A percentile compares a stretch with the other conserved stretches of the same genome.
Conservation (phyloP, 345 rosid genomes). For the Ceriops decandra region DNA sequence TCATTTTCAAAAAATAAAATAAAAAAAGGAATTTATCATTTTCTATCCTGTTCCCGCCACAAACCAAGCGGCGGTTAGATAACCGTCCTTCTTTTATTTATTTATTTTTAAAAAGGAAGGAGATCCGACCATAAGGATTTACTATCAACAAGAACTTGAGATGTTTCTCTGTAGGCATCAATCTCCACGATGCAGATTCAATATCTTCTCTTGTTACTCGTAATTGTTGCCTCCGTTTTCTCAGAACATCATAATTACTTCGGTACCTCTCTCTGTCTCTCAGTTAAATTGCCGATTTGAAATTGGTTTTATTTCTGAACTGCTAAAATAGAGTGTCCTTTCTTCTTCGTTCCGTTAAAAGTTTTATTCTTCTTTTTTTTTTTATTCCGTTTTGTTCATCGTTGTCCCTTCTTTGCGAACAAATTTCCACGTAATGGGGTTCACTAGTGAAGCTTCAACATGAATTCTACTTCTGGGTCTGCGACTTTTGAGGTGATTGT, state of each 20-base stretch:
- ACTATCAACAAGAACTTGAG: background rate
- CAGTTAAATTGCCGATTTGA: no score
- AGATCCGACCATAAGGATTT: no score
- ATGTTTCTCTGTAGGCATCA: background rate
- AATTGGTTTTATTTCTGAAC: background rate
- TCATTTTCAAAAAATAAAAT: no score
- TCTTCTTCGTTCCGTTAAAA: background rate
- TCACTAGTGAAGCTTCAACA: no score
- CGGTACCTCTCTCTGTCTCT: background rate
- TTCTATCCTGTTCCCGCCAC: slow-evolving; percentile 7
- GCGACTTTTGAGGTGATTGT: no score
- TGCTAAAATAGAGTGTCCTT: no score
- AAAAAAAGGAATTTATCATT: no score
- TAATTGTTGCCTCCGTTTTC: background rate
- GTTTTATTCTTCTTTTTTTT: no score
- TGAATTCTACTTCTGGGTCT: no score
- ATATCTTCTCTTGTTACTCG: slow-evolving; percentile 2
- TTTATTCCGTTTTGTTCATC: no score
- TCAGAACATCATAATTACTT: slow-evolving; percentile 1
- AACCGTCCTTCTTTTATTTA: background rate
- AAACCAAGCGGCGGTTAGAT: slow-evolving; percentile 8
- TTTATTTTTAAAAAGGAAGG: background rate
- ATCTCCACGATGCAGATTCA: background rate
- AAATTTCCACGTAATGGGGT: no score
- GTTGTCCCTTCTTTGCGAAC: no score